Evolutionary conservation across 495 filamentous ascomycete species (phyloP).

Genomic region (Hypoxylon perforatum): DNA sequence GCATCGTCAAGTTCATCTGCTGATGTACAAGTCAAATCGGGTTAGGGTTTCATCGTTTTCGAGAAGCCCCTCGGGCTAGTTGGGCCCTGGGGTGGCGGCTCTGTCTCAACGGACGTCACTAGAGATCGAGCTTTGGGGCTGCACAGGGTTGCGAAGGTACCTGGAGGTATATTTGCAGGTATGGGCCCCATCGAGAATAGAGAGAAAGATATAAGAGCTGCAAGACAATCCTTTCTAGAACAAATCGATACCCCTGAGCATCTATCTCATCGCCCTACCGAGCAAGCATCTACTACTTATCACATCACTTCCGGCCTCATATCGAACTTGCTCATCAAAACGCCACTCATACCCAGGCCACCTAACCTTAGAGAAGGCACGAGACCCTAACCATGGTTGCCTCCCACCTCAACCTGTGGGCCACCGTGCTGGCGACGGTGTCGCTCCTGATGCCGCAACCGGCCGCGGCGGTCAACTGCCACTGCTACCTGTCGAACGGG

Average conservation of each 20-base stretch:
- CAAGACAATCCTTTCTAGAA: neutral
- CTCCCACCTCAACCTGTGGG: slow-evolving; percentile 11
- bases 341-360: neutral
- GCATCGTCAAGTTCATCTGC: neutral
- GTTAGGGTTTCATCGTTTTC: slow-evolving; percentile 11
- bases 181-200: neutral
- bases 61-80: slow-evolving; percentile 10
- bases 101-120: slow-evolving; percentile 15
- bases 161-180: neutral
- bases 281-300: neutral
- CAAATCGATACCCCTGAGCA: neutral
- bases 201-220: slow-evolving; percentile 16
- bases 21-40: neutral
- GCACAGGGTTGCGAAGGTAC: no score
- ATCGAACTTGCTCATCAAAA: neutral
- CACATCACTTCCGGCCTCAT: neutral
- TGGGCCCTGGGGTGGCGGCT: slow-evolving; percentile 2
- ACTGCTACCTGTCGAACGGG: slow-evolving; percentile 61
- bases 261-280: neutral
- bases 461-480: slow-evolving; percentile 44
- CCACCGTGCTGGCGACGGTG: neutral
- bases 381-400: slow-evolving; percentile 25
- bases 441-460: slow-evolving; percentile 1
- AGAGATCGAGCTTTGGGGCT: neutral
- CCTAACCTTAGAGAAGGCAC: neutral